Evolutionary conservation across 352 stramenopile genomes (phyloP), one percentile per base, ranked within the genome.

Genomic region (Phytophthora quininea): DNA sequence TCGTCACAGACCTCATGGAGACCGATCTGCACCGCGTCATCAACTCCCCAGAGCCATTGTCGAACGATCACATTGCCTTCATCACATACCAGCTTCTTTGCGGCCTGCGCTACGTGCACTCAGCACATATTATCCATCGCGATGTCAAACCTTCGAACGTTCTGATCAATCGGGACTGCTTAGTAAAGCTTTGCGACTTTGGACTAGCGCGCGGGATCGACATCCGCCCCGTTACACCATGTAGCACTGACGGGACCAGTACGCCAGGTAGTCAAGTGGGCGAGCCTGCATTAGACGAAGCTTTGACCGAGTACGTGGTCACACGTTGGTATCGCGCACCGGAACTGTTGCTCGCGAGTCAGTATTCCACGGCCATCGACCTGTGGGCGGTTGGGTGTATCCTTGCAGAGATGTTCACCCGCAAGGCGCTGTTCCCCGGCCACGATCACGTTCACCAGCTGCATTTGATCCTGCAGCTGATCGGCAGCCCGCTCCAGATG

Each of bases 321-420:
- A 98, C 94, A 27, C 85, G 94, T 10, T 98, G 94, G 94, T 98
- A 98, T 64, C 83, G 92, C n/a, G 88, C 93, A 9, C 95, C 93
- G 11, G 94, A 98, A 69, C 84, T 98, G 32, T 71, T 98, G 81
- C 77, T 99, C 15, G 95, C 93, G 5, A 97, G 97, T 72, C 84
- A 97, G 40, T 99, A 99, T 76, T 92, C 91, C 31, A 93, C 97
- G 38, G 82, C 91, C 8, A 97, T 99, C 60, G 96, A 99, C 71
- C 72, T 98, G 8, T 99, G 96, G 96, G 93, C 87, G 58, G 93
- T 99, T 6, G 98, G 98, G 4, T 99, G 98, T 75, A 99, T 99
- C 64, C 91, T 99, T 59, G 97, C 94, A 10, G 98, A 99, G 76
- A 93, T 99, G 66, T 97, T 99, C 53, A 90, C 77, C 1, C 82